Percentiles rank a stretch among this genome's conserved stretches.
These are phyloP conservation scores for Pontederia crassipes DNA, from an alignment of 176 grass and related monocot species.

Conservation along the genomic window DNA sequence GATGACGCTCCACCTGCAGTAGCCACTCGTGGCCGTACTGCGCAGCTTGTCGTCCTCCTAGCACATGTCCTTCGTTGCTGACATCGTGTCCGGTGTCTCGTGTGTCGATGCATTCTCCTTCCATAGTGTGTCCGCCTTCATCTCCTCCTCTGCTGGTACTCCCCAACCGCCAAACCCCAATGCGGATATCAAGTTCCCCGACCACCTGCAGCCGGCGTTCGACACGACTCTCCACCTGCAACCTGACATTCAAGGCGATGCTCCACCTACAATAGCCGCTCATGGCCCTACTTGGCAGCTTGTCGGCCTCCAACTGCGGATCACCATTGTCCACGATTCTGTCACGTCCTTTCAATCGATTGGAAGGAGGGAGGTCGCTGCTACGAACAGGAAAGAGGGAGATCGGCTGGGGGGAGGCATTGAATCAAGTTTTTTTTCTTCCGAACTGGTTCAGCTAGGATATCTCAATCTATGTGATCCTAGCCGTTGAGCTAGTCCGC, in stretches of 20 bases:
- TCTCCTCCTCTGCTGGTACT: neutral
- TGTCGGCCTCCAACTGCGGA: neutral
- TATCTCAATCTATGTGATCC: too few species aligned
- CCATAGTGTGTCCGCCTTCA: too few species aligned
- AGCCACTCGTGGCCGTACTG: constrained; percentile 4
- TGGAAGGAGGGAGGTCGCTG: too few species aligned
- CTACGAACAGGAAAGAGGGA: too few species aligned
- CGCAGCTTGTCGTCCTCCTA: neutral
- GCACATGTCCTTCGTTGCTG: constrained; percentile 7
- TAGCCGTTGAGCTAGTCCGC: too few species aligned
- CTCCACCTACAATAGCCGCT: neutral
- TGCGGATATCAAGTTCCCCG: neutral
- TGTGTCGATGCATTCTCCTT: too few species aligned
- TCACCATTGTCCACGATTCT: constrained; percentile 14
- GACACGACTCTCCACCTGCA: neutral
- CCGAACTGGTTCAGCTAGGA: too few species aligned
- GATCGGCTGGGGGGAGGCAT: too few species aligned
- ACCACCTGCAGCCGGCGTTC: constrained; percentile 15
- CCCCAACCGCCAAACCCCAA: neutral
- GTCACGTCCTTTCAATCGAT: constrained; percentile 3
- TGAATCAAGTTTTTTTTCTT: too few species aligned
- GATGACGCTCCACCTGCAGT: neutral
- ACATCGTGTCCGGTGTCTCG: too few species aligned
- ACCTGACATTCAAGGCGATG: too few species aligned
- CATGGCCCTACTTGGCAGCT: neutral